Percentiles rank a stretch among this genome's conserved stretches.
These are phyloP conservation scores for Rosa chinensis DNA, from an alignment of 306 rosid species.

Conservation along the genomic window DNA sequence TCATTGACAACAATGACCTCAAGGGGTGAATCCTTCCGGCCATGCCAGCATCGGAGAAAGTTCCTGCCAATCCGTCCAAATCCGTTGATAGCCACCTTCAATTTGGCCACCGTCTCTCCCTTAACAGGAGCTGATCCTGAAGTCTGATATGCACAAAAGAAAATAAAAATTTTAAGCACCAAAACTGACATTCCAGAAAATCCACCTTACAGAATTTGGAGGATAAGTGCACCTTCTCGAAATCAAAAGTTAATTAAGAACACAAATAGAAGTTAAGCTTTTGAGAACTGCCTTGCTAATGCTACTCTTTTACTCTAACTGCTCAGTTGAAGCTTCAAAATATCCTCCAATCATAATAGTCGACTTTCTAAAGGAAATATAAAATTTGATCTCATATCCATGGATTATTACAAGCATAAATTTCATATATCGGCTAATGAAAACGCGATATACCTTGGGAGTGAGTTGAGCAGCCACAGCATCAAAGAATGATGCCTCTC, in stretches of 20 bases:
- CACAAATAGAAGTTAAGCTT: not conserved
- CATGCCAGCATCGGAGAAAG: constrained; percentile 99
- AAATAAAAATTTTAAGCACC: not conserved
- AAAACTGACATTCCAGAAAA: not conserved
- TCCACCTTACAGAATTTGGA: not conserved
- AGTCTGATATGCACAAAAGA: constrained; percentile 37
- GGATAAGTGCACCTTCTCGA: not conserved
- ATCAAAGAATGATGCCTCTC: constrained; percentile 76
- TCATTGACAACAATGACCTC: constrained; percentile 92
- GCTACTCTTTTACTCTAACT: not conserved
- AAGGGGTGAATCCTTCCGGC: constrained; percentile 85
- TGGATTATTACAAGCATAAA: not conserved
- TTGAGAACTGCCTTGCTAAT: not conserved
- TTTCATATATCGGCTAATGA: not conserved
- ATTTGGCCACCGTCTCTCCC: constrained; percentile 86
- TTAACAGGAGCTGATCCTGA: constrained; percentile 56
- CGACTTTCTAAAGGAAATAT: not conserved
- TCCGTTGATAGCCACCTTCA: constrained; percentile 98
- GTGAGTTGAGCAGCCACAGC: constrained; percentile 75
- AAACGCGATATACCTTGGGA: constrained; percentile 46
- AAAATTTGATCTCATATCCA: not conserved
- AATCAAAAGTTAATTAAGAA: not conserved
- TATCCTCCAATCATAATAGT: not conserved
- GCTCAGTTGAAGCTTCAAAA: constrained; percentile 3
- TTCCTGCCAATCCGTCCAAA: constrained; percentile 97